Base-by-base conservation (phyloP, 306 rosid species). In the Glycyrrhiza uralensis region DNA sequence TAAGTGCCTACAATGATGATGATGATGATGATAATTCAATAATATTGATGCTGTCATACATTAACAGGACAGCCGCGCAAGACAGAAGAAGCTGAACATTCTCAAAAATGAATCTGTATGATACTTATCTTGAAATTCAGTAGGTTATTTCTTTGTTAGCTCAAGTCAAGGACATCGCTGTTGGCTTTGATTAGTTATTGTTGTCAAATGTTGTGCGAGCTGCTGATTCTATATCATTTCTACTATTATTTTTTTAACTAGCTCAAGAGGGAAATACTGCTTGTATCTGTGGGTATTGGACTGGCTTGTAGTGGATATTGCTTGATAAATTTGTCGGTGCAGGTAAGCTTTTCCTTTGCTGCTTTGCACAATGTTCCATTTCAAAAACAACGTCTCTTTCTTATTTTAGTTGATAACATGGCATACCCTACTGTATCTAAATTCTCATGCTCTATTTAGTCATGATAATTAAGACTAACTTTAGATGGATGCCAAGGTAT, bases 101-200 rank as follows among this genome's bases (percentile, higher is more conserved):
- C 98, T 93, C 71, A n/a, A 83, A 78, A 90, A 93, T 66, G 96
- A 93, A 88, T 94, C 92, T 84, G 98, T 93, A 93, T 76, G 96
- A 79, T 82, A 60, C 84, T 78, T 63, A 61, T 77, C 81, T 73
- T 75, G 72, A 80, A 71, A 89, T 85, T 77, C n/a, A 64, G 50
- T 75, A 69, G 79, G 75, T n/a, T n/a, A n/a, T n/a, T 74, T 86
- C 78, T 78, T 81, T 77, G 32, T 69, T 81, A 45, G 23, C 47
- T 79, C n/a, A 76, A 78, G 80, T 71, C 61, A 20, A 68, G 26
- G 29, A 29, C 56, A 45, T 22, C 22, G 35, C 72, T 71, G 54
- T 7, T 12, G 79, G 65, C 12, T 52, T 63, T 51, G 49, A 79
- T 76, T 41, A 33, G 41, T 19, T 29, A 22, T 42, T 24, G 6